Base-by-base conservation (phyloP, 306 rosid genomes). In the Boehmeria nivea region DNA sequence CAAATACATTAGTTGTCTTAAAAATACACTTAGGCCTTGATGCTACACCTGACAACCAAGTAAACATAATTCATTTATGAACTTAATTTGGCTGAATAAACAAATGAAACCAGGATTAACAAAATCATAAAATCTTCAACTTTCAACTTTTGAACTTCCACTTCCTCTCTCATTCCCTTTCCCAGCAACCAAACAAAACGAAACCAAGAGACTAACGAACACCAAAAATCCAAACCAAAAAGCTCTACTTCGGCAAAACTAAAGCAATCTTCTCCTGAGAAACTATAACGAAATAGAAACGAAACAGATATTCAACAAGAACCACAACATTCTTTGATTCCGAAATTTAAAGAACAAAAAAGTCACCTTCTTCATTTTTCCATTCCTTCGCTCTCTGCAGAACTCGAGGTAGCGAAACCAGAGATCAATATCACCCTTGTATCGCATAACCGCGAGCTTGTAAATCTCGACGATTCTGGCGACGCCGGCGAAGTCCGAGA, bases 361-460 rank as follows among this genome's bases (percentile, higher is more conserved):
- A 33, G 12, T 33, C 50, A 60, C 65, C 65, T 28, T 60, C 28
- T 45, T 91, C 96, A 87, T 87, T 60, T 82, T 82, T 27, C 93
- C 98, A 69, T 87, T 67, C 59, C 74, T 72, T 61, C 71, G 73
- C 17, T 46, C 50, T 38, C 81, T 71, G 51, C 96, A 84, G 63
- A 87, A 91, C 75, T 91, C 95, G 59, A 83, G 79, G 59, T 74
- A 80, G 47, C 76, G 71, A 71, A 81, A 81, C 87, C 87, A 81
- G 25, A 81, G 70, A 51, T 71, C 78, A 55, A 81, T 54, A 31
- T 81, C 83, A 8, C 87, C 87, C 68, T 71, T 81, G 44, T 36
- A 76, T 53, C 76, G 66, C 38, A 46, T 70, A 53, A 67, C 72
- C 5, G 72, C 83, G 19, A 69, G 78, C 65, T 75, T 65, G 27